phyloP scores from a whole-genome alignment of 352 stramenopile genomes.

The Phytopythium montanum region DNA sequence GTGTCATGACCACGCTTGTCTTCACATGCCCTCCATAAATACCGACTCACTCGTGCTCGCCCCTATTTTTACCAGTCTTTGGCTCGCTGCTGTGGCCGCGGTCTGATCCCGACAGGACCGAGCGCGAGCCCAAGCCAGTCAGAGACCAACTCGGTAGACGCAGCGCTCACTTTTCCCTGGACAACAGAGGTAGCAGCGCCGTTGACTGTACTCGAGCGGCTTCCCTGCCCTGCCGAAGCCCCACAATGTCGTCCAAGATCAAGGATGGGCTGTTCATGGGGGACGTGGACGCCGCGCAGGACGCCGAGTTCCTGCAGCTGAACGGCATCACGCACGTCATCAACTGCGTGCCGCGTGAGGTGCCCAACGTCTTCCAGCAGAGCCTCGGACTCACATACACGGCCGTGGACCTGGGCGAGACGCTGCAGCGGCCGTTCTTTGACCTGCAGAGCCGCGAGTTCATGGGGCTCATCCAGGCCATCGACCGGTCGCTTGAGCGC shows the following conservation, averaged over 20 bases:
- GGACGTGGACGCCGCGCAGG: conserved; percentile 89
- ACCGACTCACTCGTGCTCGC: not conserved
- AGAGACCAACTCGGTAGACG: not conserved
- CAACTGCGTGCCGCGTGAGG: conserved; percentile 88
- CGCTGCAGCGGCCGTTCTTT: conserved; percentile 65
- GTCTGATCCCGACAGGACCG: not conserved
- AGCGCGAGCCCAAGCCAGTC: not conserved
- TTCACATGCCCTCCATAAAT: conserved; percentile 4
- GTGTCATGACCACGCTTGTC: not conserved
- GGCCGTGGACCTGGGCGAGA: conserved; percentile 63
- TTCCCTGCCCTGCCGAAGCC: too few species aligned
- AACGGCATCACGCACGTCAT: conserved; percentile 92
- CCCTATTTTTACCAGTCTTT: conserved; percentile 1
- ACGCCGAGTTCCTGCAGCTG: conserved; percentile 91
- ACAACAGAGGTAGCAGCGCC: not conserved
- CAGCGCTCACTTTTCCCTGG: not conserved
- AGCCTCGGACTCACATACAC: conserved; percentile 83
- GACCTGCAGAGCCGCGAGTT: conserved; percentile 86
- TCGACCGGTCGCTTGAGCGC: conserved; percentile 72
- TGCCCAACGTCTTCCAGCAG: conserved; percentile 91
- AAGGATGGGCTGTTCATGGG: conserved; percentile 94
- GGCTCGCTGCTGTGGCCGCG: not conserved
- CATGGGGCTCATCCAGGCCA: conserved; percentile 70
- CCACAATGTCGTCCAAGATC: conserved; percentile 90
- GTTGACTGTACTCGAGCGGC: not conserved